A percentile compares a stretch with the other conserved stretches of the same genome.
phyloP scores from a whole-genome alignment of 306 rosid species.

The Glycine latifolia region DNA sequence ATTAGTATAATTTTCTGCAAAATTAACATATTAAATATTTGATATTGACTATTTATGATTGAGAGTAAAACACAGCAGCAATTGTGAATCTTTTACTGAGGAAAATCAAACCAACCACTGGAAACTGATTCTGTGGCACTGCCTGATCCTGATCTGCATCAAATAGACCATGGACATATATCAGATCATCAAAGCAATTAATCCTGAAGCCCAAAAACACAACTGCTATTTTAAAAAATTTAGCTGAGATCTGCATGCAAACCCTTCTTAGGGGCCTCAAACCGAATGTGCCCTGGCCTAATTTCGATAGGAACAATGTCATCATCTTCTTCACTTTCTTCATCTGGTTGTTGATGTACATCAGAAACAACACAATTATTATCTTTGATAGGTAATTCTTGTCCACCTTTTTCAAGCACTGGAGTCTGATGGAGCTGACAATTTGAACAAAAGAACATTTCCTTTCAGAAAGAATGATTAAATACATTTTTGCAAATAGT shows the following conservation, averaged over 20 bases:
- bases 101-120: slow-evolving; percentile 60
- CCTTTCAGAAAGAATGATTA: slow-evolving; percentile 22
- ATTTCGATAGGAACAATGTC: slow-evolving; percentile 79
- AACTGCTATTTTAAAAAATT: slow-evolving; percentile 25
- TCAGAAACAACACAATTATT: slow-evolving; percentile 44
- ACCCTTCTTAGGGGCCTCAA: slow-evolving; percentile 76
- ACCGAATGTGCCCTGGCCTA: slow-evolving; percentile 97
- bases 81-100: slow-evolving; percentile 20
- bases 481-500: slow-evolving; percentile 30
- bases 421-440: slow-evolving; percentile 60
- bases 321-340: slow-evolving; percentile 65
- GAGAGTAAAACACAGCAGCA: slow-evolving; percentile 35
- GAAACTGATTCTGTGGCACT: slow-evolving; percentile 52
- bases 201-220: slow-evolving; percentile 28
- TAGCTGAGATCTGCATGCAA: slow-evolving; percentile 20
- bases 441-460: slow-evolving; percentile 42
- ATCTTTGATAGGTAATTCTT: slow-evolving; percentile 51
- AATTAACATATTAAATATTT: slow-evolving; percentile 36
- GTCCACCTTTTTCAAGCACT: slow-evolving; percentile 50
- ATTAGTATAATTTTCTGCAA: background rate
- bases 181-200: slow-evolving; percentile 49
- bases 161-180: slow-evolving; percentile 48
- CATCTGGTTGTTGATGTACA: slow-evolving; percentile 54
- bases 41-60: slow-evolving; percentile 17
- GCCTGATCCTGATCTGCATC: slow-evolving; percentile 66